phyloP scores from a whole-genome alignment of 176 grass and related monocot species.

The Chloris gayana region DNA sequence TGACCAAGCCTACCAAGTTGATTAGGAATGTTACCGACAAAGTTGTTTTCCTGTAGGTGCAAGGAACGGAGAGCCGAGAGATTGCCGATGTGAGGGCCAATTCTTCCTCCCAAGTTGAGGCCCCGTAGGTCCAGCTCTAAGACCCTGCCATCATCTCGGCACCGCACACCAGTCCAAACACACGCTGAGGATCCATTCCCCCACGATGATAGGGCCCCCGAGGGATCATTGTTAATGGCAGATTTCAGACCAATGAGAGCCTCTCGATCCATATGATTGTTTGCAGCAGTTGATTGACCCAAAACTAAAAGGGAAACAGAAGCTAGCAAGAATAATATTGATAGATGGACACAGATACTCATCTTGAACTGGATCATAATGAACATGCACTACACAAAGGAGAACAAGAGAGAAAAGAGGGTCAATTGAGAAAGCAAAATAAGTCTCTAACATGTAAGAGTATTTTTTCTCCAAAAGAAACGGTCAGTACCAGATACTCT shows the following conservation, averaged over 20 bases:
- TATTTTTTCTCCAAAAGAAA: too few relatives aligned
- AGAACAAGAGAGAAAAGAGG: background rate
- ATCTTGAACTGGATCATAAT: background rate
- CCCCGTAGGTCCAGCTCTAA: slow-evolving; percentile 10
- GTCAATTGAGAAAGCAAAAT: too few relatives aligned
- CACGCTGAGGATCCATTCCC: slow-evolving; percentile 2
- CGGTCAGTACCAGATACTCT: too few relatives aligned
- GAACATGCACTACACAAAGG: background rate
- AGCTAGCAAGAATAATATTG: background rate
- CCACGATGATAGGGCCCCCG: slow-evolving; percentile 24
- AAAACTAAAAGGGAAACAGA: background rate
- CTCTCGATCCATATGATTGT: background rate
- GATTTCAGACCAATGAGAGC: slow-evolving; percentile 34
- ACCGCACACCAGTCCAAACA: slow-evolving; percentile 23
- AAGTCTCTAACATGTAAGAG: too few relatives aligned
- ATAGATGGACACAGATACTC: background rate
- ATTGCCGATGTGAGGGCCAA: slow-evolving; percentile 31
- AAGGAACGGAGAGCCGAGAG: slow-evolving; percentile 37
- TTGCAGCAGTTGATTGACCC: background rate
- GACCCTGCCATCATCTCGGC: background rate
- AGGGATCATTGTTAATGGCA: slow-evolving; percentile 29
- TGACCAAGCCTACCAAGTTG: slow-evolving; percentile 19
- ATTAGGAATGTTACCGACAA: background rate
- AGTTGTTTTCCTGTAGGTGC: background rate
- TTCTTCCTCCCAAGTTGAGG: slow-evolving; percentile 16